Conservation (phyloP, 2,329 filamentous ascomycete genomes). For the Alternaria hordeiaustralica region DNA sequence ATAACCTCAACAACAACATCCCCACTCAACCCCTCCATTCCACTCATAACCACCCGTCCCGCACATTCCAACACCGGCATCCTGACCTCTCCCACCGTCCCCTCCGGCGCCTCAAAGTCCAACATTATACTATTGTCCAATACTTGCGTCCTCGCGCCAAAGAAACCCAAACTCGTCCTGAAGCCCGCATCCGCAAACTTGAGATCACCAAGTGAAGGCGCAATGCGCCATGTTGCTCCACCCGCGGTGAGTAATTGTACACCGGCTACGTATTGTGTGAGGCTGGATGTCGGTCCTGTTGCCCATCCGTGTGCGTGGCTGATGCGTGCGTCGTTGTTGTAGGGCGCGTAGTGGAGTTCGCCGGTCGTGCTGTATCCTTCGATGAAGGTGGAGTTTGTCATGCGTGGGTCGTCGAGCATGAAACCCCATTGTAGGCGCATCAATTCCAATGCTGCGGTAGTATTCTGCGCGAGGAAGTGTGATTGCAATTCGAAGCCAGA, state of each 20-base stretch:
- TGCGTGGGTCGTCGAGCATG: conserved; percentile 61
- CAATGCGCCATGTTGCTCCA: conserved; percentile 48
- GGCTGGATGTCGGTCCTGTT: conserved; percentile 55
- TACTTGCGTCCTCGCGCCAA: conserved; percentile 39
- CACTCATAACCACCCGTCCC: conserved; percentile 28
- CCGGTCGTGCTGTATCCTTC: conserved; percentile 59
- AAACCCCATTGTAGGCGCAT: conserved; percentile 61
- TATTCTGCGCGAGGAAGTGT: conserved; percentile 52
- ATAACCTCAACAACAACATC: conserved; percentile 25
- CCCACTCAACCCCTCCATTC: conserved; percentile 19
- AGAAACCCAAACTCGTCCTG: conserved; percentile 46
- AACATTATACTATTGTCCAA: conserved; percentile 22
- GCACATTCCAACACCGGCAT: conserved; percentile 29
- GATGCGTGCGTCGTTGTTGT: conserved; percentile 56
- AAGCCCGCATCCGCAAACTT: conserved; percentile 49
- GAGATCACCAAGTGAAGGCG: conserved; percentile 47
- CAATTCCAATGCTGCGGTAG: conserved; percentile 51
- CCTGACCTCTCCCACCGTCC: conserved; percentile 38
- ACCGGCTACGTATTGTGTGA: conserved; percentile 53
- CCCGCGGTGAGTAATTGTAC: conserved; percentile 49
- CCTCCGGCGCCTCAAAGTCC: conserved; percentile 39
- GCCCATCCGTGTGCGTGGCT: conserved; percentile 60
- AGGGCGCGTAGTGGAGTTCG: conserved; percentile 57
- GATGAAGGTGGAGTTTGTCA: conserved; percentile 62
- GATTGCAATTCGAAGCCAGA: conserved; percentile 56